Percentiles rank a stretch among this genome's conserved stretches.
Evolutionary conservation across 768 basidiomycete species (phyloP).

Genomic region (Ramaria sp.): DNA sequence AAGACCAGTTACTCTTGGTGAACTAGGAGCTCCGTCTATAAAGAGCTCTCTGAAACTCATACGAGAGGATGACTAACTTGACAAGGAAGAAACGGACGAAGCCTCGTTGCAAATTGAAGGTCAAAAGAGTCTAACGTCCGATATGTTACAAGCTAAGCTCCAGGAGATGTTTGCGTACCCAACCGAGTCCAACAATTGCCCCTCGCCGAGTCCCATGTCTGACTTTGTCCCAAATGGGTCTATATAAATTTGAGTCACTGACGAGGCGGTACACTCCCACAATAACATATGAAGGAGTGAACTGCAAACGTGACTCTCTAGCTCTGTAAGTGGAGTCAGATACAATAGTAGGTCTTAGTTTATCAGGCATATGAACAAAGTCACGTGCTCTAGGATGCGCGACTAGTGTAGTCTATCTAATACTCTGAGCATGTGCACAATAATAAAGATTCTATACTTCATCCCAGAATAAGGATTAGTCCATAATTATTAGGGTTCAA

Average conservation of each 20-base stretch:
- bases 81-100: conserved; percentile 54
- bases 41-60: not conserved
- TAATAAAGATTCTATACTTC: too few species aligned
- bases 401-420: too few species aligned
- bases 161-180: conserved; percentile 35
- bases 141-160: not conserved
- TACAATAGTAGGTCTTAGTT: not conserved
- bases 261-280: conserved; percentile 78
- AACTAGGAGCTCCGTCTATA: conserved; percentile 27
- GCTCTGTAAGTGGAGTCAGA: not conserved
- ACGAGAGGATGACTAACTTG: conserved; percentile 32
- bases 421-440: too few species aligned
- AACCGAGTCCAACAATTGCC: conserved; percentile 50
- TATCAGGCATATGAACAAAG: too few species aligned
- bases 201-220: conserved; percentile 67
- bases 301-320: conserved; percentile 38
- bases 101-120: conserved; percentile 60
- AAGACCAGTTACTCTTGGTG: conserved; percentile 51
- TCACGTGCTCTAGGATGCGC: too few species aligned
- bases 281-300: conserved; percentile 74
- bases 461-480: too few species aligned
- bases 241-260: conserved; percentile 57
- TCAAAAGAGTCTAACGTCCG: conserved; percentile 41
- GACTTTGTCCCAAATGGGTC: conserved; percentile 80
- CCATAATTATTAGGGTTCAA: too few species aligned